Conservation (phyloP, 805 yeast species). For the Torulaspora delbrueckii region DNA sequence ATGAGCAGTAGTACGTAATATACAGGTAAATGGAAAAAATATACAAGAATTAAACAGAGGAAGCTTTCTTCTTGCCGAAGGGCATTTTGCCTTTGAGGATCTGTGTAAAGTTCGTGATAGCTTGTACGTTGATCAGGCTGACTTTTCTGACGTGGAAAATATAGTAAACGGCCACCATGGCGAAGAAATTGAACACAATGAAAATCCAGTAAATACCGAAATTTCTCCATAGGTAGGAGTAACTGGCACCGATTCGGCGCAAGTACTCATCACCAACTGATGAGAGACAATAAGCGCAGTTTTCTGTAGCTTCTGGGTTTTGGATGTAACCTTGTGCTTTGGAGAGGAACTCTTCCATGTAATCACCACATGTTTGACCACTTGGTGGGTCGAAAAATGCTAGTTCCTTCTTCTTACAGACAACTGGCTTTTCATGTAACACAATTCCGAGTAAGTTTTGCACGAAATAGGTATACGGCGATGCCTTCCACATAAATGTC, state of each 20-base stretch:
- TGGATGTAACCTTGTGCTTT: conserved; percentile 50
- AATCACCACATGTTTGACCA: conserved; percentile 63
- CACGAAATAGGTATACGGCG: conserved; percentile 69
- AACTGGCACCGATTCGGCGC: conserved; percentile 40
- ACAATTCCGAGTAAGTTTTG: conserved; percentile 48
- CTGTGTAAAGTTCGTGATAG: background rate
- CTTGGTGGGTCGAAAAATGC: conserved; percentile 48
- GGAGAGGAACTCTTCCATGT: conserved; percentile 41
- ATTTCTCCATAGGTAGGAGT: conserved; percentile 56
- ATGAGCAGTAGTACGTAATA: background rate
- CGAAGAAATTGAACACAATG: conserved; percentile 47
- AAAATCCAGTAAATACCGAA: conserved; percentile 58
- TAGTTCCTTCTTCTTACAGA: conserved; percentile 47
- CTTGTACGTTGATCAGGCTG: conserved; percentile 9
- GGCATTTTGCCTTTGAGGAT: conserved; percentile 2
- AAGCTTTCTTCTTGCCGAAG: conserved; percentile 1
- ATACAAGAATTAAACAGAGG: background rate
- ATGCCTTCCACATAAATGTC: conserved; percentile 74
- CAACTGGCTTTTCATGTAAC: conserved; percentile 48
- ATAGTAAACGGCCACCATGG: conserved; percentile 37
- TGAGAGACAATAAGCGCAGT: conserved; percentile 49
- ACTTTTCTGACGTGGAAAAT: conserved; percentile 25
- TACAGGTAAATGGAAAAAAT: background rate
- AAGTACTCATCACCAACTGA: conserved; percentile 48
- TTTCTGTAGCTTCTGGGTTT: conserved; percentile 45